Base-by-base conservation (phyloP, 768 basidiomycete genomes). In the Leccinellum rugosiceps region DNA sequence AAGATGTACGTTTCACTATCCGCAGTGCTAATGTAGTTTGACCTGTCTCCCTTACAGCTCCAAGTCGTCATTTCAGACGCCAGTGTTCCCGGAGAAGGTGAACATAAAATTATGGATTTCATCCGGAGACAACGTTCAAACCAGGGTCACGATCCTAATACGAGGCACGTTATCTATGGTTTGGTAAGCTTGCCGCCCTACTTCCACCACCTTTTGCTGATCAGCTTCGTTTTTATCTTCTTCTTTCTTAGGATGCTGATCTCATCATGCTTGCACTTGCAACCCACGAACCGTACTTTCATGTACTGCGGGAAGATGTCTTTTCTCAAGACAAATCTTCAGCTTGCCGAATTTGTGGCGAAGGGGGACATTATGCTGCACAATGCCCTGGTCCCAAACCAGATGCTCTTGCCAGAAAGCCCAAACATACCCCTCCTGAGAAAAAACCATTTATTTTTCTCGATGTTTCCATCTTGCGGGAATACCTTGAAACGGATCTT, bases 21-120 rank as follows among this genome's bases (percentile, higher is more conserved):
- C 2, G 15, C 26, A 41, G 25, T 46, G 28, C 19, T 9, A 6
- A 32, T 14, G 9, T 52, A 53, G 6, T 35, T 58, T 61, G 17
- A 63, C 46, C 34, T 23, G 6, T 49, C 25, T 25, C 23, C 23
- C 23, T 25, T 28, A 3, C 63, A 95, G 94, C 81, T 99, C 41
- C 86, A 98, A 80, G 90, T 99, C 52, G 86, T 98, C 62, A 92
- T 99, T 55, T 99, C 97, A 6, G 97, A 99, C 64, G 92, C 97
- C 2, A 86, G 90, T 55, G 97, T 98, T 13, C 96, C 97, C 1
- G 97, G 97, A 64, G 97, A 99, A 74, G 97, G 97, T 70, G 97
- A 99, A 71, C 97, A 99, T 74, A 99, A 99, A 78, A 98, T 99
- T 61, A 98, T 99, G 94, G 97, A 98, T 71, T 98, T 83, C 71